Evolutionary conservation across 2,329 filamentous ascomycete genomes (phyloP), one percentile per base, ranked within the genome.

Genomic region (Botryosphaeria dothidea): DNA sequence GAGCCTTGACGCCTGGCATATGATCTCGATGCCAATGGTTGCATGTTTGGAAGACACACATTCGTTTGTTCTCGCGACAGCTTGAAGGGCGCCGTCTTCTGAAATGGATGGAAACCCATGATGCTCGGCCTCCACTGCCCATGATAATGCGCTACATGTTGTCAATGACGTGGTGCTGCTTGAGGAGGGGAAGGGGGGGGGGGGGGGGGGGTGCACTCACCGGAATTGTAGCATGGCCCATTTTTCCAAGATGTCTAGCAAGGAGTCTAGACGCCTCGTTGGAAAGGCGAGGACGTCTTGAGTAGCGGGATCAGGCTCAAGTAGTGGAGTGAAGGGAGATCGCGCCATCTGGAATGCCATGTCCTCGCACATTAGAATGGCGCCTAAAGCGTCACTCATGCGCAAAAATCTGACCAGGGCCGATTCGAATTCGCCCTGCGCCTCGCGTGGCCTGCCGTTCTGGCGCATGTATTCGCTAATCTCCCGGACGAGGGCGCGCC

Each of bases 21-120:
- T 58, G 27, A 64, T 64, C 34, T 64, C 62, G 23, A 64, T 64
- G 27, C 62, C 62, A 25, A 54, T 29, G 11, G 61, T 54, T n/a
- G 51, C 49, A 8, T 64, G 61, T 13, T 31, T 4, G 9, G 61
- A 46, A 36, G 56, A 60, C 3, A 34, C 25, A 9, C 38, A 60
- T 8, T 46, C 41, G 25, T 17, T 41, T 25, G 23, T 46, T n/a
- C 29, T 21, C 27, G 27, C 4, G 11, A 31, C 36, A 15, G 36
- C 11, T 19, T 36, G 25, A 2, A 27, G 31, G 8, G n/a, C 27
- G 19, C 23, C 25, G n/a, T 36, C 38, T 3, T 45, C 49, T 2
- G n/a, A 15, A 23, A 46, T 25, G 5, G 49, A 25, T 3, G 61
- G 41, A 15, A 48, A 56, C 11, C 51, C 43, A 23, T 54, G 23